A percentile compares a stretch with the other conserved stretches of the same genome.
phyloP scores from a whole-genome alignment of 83 land plant species.

The Larix sibirica region DNA sequence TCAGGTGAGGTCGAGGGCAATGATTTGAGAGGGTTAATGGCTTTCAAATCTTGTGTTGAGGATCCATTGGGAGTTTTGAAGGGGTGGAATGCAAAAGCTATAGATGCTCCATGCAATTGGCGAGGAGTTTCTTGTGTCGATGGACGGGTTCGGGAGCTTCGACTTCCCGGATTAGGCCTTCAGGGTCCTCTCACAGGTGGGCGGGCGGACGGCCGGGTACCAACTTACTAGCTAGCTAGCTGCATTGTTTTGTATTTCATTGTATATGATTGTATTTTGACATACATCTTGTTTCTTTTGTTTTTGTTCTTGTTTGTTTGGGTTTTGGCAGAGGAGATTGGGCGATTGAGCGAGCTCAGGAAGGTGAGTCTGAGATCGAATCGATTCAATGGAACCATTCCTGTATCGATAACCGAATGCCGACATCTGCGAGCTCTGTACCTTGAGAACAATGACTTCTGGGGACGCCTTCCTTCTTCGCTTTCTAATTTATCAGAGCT shows the following conservation, averaged over 20 bases:
- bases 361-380: slow-evolving; percentile 76
- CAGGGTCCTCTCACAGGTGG: slow-evolving; percentile 52
- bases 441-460: slow-evolving; percentile 58
- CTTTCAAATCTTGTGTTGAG: slow-evolving; percentile 36
- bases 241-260: slow-evolving; percentile 1
- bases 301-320: not conserved
- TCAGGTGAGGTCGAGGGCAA: slow-evolving; percentile 13
- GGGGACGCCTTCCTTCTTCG: slow-evolving; percentile 49
- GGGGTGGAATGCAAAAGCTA: slow-evolving; percentile 49
- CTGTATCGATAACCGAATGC: slow-evolving; percentile 34
- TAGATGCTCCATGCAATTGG: slow-evolving; percentile 84
- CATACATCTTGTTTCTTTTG: not conserved
- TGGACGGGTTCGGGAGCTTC: slow-evolving; percentile 69
- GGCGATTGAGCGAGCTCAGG: slow-evolving; percentile 44
- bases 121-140: slow-evolving; percentile 65
- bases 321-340: slow-evolving; percentile 36
- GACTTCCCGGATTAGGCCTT: slow-evolving; percentile 72
- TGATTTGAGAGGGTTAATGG: slow-evolving; percentile 28
- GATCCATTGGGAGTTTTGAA: slow-evolving; percentile 49
- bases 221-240: not conserved
- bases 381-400: slow-evolving; percentile 71
- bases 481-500: slow-evolving; percentile 38
- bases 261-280: not conserved
- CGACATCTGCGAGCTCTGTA: slow-evolving; percentile 49
- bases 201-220: slow-evolving; percentile 16